Base-by-base conservation (phyloP, 805 yeast genomes). In the Cephaloascus fragrans region DNA sequence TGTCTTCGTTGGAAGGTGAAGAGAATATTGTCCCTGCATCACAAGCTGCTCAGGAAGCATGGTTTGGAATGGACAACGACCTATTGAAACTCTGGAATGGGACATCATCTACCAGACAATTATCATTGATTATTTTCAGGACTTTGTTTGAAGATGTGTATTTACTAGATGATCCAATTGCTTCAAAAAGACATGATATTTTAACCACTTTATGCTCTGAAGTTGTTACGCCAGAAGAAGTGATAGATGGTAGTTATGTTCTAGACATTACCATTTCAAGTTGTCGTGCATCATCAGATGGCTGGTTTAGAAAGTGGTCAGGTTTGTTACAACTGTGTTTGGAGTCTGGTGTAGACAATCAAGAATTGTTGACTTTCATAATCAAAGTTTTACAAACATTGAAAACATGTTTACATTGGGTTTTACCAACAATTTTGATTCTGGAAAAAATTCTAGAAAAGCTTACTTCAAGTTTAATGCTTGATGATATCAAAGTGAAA, bases 111-210 rank as follows among this genome's bases (percentile, higher is more conserved):
- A 71, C 89, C 3, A 69, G 95, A 45, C 96, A 88, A 52, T 63
- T 93, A 37, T 69, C 89, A 2, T 62, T 90, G 18, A 76, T 83
- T 36, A 83, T 93, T 4, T 74, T 86, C 47, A 68, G 96, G 51
- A 87, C 94, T 3, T 60, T 93, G 15, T 93, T 90, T 53, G 99
- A 93, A 60, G 99, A 93, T 54, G 77, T 93, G 9, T 93, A 87
- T 53, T 65, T 94, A 38, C 67, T 93, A 36, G 97, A 93, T 47
- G 99, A 93, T 54, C 83, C 96, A 18, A 75, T 87, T 17, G 96
- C 96, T 2, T 69, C 89, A 26, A 82, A 78, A 47, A 71, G 97
- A 51, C 75, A 82, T 41, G 71, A 77, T n/a, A 72, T 83, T 1
- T 69, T 90, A 31, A 81, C 83, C 37, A 87, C 95, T 26, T 71